Evolutionary conservation across 148 eudicot genomes (phyloP), one percentile per base, ranked within the genome.

Genomic region (Nyssa sinensis): DNA sequence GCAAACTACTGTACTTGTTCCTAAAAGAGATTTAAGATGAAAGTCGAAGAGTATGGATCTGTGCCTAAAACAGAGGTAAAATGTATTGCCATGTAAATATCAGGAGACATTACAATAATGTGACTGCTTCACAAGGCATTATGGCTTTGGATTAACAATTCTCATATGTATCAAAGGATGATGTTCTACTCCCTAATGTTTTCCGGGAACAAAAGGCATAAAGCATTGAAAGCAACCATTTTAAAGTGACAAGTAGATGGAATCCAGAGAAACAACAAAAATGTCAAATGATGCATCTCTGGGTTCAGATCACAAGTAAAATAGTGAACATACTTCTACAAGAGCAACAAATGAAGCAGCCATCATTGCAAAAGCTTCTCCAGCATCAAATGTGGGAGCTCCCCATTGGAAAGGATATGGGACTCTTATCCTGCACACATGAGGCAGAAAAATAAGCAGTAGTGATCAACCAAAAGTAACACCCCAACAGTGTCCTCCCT

Each of bases 321-420:
- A 28, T 17, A 70, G 35, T 23, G 25, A 13, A 29, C 75, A 24
- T 55, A 95, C 98, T 97, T 95, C 98, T 24, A 95, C 91, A 29
- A 95, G 97, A 47, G 97, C 83, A 62, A 95, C 98, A 79, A 95
- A 92, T 4, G 98, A 83, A 72, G 92, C 87, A 71, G 86, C 86
- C 98, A 95, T 95, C 98, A 95, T 95, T 33, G 97, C 98, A 75
- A 95, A 92, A 79, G 96, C 83, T 86, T 95, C 98, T 68, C 98
- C 98, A 32, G 98, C 98, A 80, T 90, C 80, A 75, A 95, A 92
- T 27, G 88, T 87, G 29, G 98, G 98, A 66, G 97, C 87, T 75
- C 97, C 98, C 97, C 97, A 95, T 80, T 95, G 97, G 79, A 92
- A 95, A 53, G 98, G 98, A 76, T 92, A 95, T 14, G 98, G 98